Base-by-base conservation (phyloP, 148 eudicot genomes). In the Polygonum maritimum region DNA sequence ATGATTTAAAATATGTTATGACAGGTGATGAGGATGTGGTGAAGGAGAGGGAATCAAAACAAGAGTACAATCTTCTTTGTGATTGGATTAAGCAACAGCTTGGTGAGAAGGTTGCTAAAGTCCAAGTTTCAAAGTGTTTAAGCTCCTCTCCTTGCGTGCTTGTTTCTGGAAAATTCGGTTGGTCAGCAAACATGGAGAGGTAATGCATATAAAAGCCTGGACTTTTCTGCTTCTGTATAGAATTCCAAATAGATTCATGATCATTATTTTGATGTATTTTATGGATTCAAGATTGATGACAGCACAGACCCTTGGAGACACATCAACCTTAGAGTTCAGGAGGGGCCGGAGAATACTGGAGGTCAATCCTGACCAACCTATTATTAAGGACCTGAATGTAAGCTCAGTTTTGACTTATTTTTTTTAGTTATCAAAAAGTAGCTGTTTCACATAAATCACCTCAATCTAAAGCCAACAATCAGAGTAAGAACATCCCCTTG, bases 111-210 rank as follows among this genome's bases (percentile, higher is more conserved):
- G 98, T 96, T 51, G 94, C 99, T 7, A 96, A 96, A 86, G 99
- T 96, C 48, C 94, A 96, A 83, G 82, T 96, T 41, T 92, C 99
- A 7, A 92, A 92, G 47, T 97, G 99, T 78, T 89, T 96, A 52
- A 89, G 94, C 77, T 88, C 99, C 7, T 95, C 99, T 40, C 98
- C 99, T 7, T 92, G 98, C 83, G 99, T 95, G 58, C 97, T 95
- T 72, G 98, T 95, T 74, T 95, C 99, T 19, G 99, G 98, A 71
- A 92, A 95, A 87, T 95, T 95, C 78, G 98, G 99, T 3, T 95
- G 99, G 99, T 95, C 99, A 40, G 99, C 99, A 39, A 95, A 95
- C 82, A 95, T 95, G 99, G 99, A 95, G 79, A 91, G 94, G 99
- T 95, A 48, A 26, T 12, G 8, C 31, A 22, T 19, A 36, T 44